phyloP scores from a whole-genome alignment of 495 filamentous ascomycete genomes.

The Daldinia decipiens region DNA sequence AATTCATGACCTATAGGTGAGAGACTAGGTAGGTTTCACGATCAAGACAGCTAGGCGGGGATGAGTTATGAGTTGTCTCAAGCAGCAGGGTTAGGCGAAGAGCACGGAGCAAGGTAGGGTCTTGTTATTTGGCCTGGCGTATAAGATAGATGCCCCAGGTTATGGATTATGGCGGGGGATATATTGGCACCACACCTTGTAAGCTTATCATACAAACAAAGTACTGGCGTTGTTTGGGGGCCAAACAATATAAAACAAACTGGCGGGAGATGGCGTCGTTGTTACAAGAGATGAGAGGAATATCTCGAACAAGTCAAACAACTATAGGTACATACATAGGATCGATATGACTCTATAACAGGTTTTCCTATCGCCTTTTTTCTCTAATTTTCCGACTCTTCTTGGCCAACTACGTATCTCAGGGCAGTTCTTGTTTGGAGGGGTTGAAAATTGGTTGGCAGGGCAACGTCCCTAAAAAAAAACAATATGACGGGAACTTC shows the following conservation, averaged over 20 bases:
- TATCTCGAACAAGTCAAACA: slow-evolving; percentile 1
- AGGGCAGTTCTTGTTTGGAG: slow-evolving; percentile 29
- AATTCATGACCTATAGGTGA: slow-evolving; percentile 30
- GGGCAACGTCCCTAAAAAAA: slow-evolving; percentile 11
- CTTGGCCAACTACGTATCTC: neutral
- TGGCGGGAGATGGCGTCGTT: neutral
- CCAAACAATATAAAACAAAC: neutral
- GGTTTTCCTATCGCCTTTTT: neutral
- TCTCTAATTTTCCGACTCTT: slow-evolving; percentile 5
- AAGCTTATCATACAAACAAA: slow-evolving; percentile 44
- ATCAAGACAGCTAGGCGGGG: slow-evolving; percentile 26
- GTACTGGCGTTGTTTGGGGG: slow-evolving; percentile 24
- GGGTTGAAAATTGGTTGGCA: slow-evolving; percentile 31
- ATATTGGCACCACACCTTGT: slow-evolving; percentile 9
- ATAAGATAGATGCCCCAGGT: slow-evolving; percentile 21
- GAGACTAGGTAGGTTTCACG: slow-evolving; percentile 26
- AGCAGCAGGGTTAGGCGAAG: slow-evolving; percentile 28
- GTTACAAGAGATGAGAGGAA: neutral
- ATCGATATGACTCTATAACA: slow-evolving; percentile 2
- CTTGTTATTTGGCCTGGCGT: slow-evolving; percentile 33
- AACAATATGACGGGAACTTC: slow-evolving; percentile 29
- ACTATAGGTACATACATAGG: neutral
- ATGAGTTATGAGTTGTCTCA: slow-evolving; percentile 39
- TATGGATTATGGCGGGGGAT: slow-evolving; percentile 31
- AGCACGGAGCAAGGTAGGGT: slow-evolving; percentile 39